phyloP scores from a whole-genome alignment of 257 asterid species.

The Eustoma russellianum region DNA sequence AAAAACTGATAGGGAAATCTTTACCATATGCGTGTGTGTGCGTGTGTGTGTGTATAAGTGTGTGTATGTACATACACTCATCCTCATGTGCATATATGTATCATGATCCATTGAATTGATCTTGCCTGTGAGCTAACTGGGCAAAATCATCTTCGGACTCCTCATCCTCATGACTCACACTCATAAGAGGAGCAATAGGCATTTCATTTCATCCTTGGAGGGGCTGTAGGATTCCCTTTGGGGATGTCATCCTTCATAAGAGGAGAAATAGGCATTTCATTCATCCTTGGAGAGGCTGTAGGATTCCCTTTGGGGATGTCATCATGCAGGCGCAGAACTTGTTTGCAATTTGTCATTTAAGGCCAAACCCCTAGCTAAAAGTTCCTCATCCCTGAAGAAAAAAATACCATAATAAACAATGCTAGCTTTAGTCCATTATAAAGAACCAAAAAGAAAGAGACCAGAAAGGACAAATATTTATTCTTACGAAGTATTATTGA shows the following conservation, averaged over 20 bases:
- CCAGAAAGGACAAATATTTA: neutral
- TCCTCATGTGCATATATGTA: too few species aligned
- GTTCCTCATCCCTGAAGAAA: conserved; percentile 68
- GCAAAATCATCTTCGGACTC: conserved; percentile 89
- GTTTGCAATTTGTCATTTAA: conserved; percentile 74
- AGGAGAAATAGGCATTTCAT: conserved; percentile 53
- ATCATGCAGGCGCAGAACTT: conserved; percentile 63
- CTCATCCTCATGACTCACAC: conserved; percentile 80
- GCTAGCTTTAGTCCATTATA: conserved; percentile 6
- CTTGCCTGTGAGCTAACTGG: conserved; percentile 72
- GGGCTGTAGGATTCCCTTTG: conserved; percentile 34
- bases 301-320: conserved; percentile 54
- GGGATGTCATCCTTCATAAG: conserved; percentile 79
- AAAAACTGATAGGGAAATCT: too few species aligned
- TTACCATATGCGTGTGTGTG: too few species aligned
- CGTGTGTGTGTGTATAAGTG: too few species aligned
- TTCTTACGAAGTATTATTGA: conserved; percentile 75
- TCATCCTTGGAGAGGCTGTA: conserved; percentile 20
- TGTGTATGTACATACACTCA: too few species aligned
- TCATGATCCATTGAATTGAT: too few species aligned
- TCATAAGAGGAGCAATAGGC: conserved; percentile 68
- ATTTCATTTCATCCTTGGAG: conserved; percentile 25
- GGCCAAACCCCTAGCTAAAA: conserved; percentile 68
- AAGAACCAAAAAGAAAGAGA: conserved; percentile 2
- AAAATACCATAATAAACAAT: conserved; percentile 4